Evolutionary conservation across 2,329 filamentous ascomycete species (phyloP), one percentile per base, ranked within the genome.

Genomic region (Fusarium staphyleae): DNA sequence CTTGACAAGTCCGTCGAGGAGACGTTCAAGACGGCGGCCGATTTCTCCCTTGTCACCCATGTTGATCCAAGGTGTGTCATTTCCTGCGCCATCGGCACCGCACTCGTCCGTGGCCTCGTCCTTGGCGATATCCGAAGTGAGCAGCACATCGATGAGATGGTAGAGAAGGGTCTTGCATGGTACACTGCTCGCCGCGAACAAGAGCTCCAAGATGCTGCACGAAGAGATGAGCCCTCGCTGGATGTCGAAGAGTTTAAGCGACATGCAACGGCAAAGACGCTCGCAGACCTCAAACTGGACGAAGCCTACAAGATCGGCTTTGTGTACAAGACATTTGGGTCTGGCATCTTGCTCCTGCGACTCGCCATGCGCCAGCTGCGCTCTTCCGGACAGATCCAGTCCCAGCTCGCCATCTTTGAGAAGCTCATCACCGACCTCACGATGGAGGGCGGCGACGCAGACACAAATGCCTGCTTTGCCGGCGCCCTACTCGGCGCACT

Each of bases 381-480:
- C 5, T 52, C 59, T 4, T 49, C 57, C 5, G 46, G 51, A 1
- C 43, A 53, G 5, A 22, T 71, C 4, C 26, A 48, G 8, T 56
- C 55, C 2, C 66, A 69, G 15, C 61, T 57, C 4, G 16, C 50
- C 2, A 41, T 74, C 3, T 82, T 83, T 55, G 78, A 83, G 65
- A 66, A 72, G 5, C 67, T 80, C 10, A 78, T 82, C 11, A 78
- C 76, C 0, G 71, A 77, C 6, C 70, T 83, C 12, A 74, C 78
- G 29, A 80, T 82, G 77, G 71, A 75, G 29, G 81, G 78, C 2
- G 81, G 81, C 0, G 81, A 83, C 54, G 78, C 80, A 3, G 81
- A 83, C 55, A 83, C 81, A 1, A 83, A 83, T 52, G 80, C 78
- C 6, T 81, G 78, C 36, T 79, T 78, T 46, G 79, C 80, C 0